Conservation (phyloP, 2,329 filamentous ascomycete genomes). For the Scytalidium sp. region DNA sequence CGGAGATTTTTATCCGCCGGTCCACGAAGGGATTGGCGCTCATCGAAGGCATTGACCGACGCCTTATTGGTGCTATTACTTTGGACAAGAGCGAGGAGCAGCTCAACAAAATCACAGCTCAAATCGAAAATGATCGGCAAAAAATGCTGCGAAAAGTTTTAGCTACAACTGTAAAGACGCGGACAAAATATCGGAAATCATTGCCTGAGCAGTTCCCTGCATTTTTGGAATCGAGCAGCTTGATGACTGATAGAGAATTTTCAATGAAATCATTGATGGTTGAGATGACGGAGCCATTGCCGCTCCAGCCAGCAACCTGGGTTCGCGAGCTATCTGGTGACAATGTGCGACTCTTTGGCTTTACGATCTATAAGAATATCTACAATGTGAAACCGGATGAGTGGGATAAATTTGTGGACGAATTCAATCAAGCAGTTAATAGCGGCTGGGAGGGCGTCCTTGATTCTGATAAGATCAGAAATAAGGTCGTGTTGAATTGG, state of each 20-base stretch:
- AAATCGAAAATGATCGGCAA: slow-evolving; percentile 7
- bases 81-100: slow-evolving; percentile 3
- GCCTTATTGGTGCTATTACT: slow-evolving; percentile 3
- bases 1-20: slow-evolving; percentile 12
- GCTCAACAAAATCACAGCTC: slow-evolving; percentile 10
- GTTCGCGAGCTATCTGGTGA: background rate
- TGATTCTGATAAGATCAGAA: background rate
- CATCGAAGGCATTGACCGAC: slow-evolving; percentile 7
- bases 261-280: slow-evolving; percentile 9
- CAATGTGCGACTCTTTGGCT: background rate
- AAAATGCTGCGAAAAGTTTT: background rate
- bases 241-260: slow-evolving; percentile 15
- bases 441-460: slow-evolving; percentile 1
- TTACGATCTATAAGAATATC: background rate
- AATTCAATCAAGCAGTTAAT: background rate
- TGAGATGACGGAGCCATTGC: slow-evolving; percentile 12
- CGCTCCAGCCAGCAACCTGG: slow-evolving; percentile 11
- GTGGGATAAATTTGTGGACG: background rate
- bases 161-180: background rate
- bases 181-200: background rate
- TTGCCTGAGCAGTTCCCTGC: slow-evolving; percentile 3
- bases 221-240: slow-evolving; percentile 14
- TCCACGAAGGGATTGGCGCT: slow-evolving; percentile 15
- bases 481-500: background rate
- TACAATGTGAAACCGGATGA: background rate